Evolutionary conservation across 108 stramenopile genomes (phyloP), one percentile per base, ranked within the genome.

Genomic region (Cyclotella sp.): DNA sequence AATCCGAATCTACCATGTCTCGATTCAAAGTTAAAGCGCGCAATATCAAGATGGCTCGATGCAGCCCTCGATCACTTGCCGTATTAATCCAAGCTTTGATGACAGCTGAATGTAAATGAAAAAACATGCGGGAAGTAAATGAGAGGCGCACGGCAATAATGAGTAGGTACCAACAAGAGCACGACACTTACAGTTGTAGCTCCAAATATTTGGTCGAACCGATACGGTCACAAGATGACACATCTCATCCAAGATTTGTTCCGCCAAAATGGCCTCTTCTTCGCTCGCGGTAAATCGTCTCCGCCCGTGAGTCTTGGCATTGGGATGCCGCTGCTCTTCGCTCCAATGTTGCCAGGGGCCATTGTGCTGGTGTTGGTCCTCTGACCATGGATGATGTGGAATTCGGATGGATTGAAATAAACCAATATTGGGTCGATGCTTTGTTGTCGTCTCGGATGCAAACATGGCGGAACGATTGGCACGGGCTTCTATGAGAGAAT

Each of bases 401-500:
- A 55, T 26, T 24, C 6, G 11, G 1, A 55, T 22, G 24, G 19
- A n/a, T 22, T 55, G 12, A 55, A 34, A 34, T 6, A 34, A 34
- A 5, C 24, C 55, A 24, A 55, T 8, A 24, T 55, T 34, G 34
- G 34, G 22, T 46, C 22, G 13, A 44, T 65, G 0, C 42, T 14
- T 22, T 30, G n/a, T 29, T 39, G 12, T 53, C 19, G 14, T 26
- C 21, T 51, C 62, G 26, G 79, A 63, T 54, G 72, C 64, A 54
- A 79, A 79, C 79, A 73, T 73, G 30, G 72, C 70, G 22, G 69
- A 67, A 45, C 79, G 66, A 52, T 72, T 79, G 40, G 79, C 79
- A 60, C 65, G 79, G 28, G 79, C 79, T 67, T 79, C 72, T 11
- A 79, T 79, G 19, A 79, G 61, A n/a, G 79, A 71, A 69, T 79